A percentile compares a stretch with the other conserved stretches of the same genome.
Conservation (phyloP, 1,284 basidiomycete genomes). For the Ganoderma boninense region DNA sequence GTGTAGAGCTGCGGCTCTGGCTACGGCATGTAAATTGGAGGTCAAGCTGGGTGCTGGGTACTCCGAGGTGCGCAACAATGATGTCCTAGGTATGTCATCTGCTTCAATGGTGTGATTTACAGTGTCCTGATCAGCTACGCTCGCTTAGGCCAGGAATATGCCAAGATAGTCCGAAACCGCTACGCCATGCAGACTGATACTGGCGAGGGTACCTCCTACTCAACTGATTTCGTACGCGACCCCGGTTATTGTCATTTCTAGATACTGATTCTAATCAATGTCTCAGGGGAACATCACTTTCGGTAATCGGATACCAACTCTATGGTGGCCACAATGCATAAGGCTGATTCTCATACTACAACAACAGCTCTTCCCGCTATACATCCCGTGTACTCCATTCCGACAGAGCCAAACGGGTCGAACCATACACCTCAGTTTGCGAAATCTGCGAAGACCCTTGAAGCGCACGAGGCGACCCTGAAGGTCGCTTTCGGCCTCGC, state of each 20-base stretch:
- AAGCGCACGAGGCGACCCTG: conserved; percentile 66
- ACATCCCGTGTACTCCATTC: conserved; percentile 52
- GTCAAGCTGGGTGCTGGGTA: conserved; percentile 50
- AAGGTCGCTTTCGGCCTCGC: conserved; percentile 68
- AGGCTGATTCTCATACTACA: background rate
- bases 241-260: background rate
- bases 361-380: conserved; percentile 35
- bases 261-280: background rate
- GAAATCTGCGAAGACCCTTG: conserved; percentile 57
- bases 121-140: no score
- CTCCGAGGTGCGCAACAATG: conserved; percentile 74
- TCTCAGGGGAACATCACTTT: conserved; percentile 70
- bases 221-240: conserved; percentile 73
- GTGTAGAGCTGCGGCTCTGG: conserved; percentile 70
- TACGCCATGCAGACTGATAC: conserved; percentile 61
- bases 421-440: conserved; percentile 73
- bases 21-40: conserved; percentile 73
- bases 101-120: background rate
- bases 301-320: conserved; percentile 44
- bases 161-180: conserved; percentile 57
- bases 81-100: conserved; percentile 54
- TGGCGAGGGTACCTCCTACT: conserved; percentile 66
- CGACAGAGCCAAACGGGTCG: conserved; percentile 61
- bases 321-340: background rate
- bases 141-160: conserved; percentile 60